Evolutionary conservation across 805 yeast species (phyloP).

Genomic region (Tetrapisispora fleetii): DNA sequence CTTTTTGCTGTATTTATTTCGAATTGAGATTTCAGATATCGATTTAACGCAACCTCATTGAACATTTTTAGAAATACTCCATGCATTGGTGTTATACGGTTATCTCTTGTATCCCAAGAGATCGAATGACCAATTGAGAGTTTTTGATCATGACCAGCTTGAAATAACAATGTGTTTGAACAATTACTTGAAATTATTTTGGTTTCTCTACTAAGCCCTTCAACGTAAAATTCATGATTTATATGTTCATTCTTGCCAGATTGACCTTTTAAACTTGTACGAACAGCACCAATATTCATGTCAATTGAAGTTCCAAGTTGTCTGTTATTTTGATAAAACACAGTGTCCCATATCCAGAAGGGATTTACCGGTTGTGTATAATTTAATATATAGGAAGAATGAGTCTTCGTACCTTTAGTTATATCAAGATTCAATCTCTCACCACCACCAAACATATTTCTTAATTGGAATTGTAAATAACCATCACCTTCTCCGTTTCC

Average conservation of each 20-base stretch:
- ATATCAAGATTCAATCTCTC: constrained; percentile 48
- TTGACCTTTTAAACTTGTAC: constrained; percentile 16
- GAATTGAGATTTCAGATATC: constrained; percentile 22
- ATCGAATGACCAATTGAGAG: constrained; percentile 37
- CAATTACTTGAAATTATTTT: constrained; percentile 37
- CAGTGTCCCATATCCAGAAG: constrained; percentile 44
- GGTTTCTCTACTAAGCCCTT: constrained; percentile 24
- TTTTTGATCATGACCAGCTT: constrained; percentile 57
- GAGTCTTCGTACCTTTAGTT: constrained; percentile 51
- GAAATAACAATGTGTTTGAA: constrained; percentile 44
- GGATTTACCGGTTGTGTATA: constrained; percentile 42
- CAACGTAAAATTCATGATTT: constrained; percentile 43
- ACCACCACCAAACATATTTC: constrained; percentile 60
- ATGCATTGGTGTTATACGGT: constrained; percentile 33
- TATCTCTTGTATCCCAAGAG: constrained; percentile 34
- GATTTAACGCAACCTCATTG: constrained; percentile 36
- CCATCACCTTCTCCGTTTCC: constrained; percentile 97
- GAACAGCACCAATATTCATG: constrained; percentile 37
- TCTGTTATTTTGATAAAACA: constrained; percentile 42
- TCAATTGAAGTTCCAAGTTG: constrained; percentile 45
- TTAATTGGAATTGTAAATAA: constrained; percentile 58
- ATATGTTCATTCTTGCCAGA: constrained; percentile 12
- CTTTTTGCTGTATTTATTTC: constrained; percentile 24
- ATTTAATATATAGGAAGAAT: constrained; percentile 43
- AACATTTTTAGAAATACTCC: constrained; percentile 35